Percentiles rank a stretch among this genome's conserved stretches.
These are phyloP conservation scores for Flaveria brownii DNA, from an alignment of 129 eudicot species.

Conservation along the genomic window DNA sequence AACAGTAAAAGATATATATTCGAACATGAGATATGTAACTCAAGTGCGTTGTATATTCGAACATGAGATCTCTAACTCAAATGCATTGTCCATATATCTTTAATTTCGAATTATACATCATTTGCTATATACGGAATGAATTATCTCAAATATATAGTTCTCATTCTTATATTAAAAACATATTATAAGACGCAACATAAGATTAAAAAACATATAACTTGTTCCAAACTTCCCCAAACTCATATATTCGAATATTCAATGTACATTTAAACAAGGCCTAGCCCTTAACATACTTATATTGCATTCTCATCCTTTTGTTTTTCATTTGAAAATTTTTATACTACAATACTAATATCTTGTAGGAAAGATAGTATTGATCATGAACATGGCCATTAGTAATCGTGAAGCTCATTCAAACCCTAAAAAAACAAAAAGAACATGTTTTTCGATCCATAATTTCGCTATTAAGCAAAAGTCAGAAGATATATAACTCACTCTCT, in stretches of 20 bases:
- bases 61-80: too few species aligned
- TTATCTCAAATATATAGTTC: too few species aligned
- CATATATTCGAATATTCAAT: constrained; percentile 3
- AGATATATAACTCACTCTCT: background rate
- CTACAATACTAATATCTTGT: background rate
- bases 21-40: too few species aligned
- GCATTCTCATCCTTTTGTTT: background rate
- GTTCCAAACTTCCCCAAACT: constrained; percentile 19
- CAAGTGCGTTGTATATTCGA: too few species aligned
- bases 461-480: constrained; percentile 22
- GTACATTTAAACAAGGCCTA: constrained; percentile 26
- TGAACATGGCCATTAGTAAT: constrained; percentile 18
- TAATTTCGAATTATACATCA: too few species aligned
- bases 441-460: background rate
- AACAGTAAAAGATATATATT: too few species aligned
- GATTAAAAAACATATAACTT: constrained; percentile 11
- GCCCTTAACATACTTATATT: constrained; percentile 14
- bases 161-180: background rate
- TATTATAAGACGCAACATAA: constrained; percentile 10
- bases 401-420: constrained; percentile 11
- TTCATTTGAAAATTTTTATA: background rate
- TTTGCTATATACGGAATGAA: too few species aligned
- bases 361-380: constrained; percentile 24
- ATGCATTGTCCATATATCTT: too few species aligned
- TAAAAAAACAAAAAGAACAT: constrained; percentile 21